Evolutionary conservation across 352 stramenopile species (phyloP), one percentile per base, ranked within the genome.

Genomic region (Pythium pyrilobum): DNA sequence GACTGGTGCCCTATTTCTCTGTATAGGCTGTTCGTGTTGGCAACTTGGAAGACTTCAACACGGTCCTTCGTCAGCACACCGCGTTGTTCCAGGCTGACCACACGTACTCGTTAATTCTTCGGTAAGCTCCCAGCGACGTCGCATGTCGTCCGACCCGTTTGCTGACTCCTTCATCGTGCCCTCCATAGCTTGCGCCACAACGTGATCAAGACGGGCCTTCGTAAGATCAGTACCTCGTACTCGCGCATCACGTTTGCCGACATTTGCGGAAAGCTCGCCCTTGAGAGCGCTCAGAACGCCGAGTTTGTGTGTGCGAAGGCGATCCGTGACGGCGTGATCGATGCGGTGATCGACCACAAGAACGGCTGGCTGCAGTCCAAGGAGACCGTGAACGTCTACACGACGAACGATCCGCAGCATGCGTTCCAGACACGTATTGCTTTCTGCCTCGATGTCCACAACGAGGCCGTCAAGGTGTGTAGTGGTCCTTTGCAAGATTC

Each of bases 271-370:
- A 96, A 97, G 52, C 77, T 99, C 24, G 92, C 94, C 31, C 77
- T 99, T 23, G 90, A 97, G 45, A 92, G 72, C 25, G 77, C 89
- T 16, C 84, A 88, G 38, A 96, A 90, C 28, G 96, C 96, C 9
- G 96, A 99, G 69, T 98, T 98, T 67, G 93, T 99, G 47, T 98
- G 97, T 46, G 95, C 96, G 37, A 99, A 99, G 81, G 96, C 96
- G 20, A 98, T 99, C 52, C 74, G 90, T 20, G 97, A 99, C 75
- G 97, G 97, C 27, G 96, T 99, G 9, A 98, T 99, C 58, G 96
- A 99, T 67, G 97, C 95, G 2, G 91, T 96, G 23, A 98, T 99
- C 62, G 94, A 99, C 79, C 96, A 98, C 69, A 87, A 98, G 53
- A 89, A 94, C 45, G 81, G 86, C 47, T 97, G 88, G 75, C 79